These are phyloP conservation scores for Oryza glumipatula DNA, from an alignment of 176 grass and related monocot species.

Conservation along the genomic window DNA sequence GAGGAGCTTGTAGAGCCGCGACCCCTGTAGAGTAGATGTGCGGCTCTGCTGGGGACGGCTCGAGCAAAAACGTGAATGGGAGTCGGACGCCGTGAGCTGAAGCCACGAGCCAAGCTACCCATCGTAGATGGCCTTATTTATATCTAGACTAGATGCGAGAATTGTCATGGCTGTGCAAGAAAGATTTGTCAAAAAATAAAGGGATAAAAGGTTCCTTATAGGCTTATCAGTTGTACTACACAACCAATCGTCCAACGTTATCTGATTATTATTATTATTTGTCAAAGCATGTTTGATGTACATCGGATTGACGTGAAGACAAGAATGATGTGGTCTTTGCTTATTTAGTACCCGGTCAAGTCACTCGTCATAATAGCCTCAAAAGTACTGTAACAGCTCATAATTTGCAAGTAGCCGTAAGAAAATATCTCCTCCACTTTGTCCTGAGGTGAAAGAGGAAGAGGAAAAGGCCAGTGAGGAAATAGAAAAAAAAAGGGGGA, in stretches of 20 bases:
- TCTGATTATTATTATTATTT: background rate
- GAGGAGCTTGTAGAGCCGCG: too few species aligned
- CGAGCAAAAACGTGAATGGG: too few species aligned
- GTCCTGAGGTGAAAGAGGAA: background rate
- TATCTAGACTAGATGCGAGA: too few species aligned
- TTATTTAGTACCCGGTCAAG: background rate
- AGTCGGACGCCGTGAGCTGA: too few species aligned
- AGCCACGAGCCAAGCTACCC: too few species aligned
- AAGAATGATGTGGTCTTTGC: background rate
- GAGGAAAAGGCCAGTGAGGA: background rate
- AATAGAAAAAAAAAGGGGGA: too few species aligned
- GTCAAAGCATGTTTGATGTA: background rate
- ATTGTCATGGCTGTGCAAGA: too few species aligned
- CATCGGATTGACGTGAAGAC: background rate
- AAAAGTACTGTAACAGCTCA: background rate
- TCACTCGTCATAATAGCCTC: background rate
- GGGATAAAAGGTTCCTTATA: too few species aligned
- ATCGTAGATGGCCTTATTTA: too few species aligned
- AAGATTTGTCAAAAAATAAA: background rate
- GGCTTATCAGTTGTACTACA: too few species aligned
- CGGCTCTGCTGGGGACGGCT: too few species aligned
- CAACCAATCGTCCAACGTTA: background rate
- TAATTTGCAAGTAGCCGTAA: background rate
- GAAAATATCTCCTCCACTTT: background rate
- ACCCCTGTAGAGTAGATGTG: too few species aligned